Conservation (phyloP, 1,139 yeast genomes). For the Blastobotrys ciferrii region DNA sequence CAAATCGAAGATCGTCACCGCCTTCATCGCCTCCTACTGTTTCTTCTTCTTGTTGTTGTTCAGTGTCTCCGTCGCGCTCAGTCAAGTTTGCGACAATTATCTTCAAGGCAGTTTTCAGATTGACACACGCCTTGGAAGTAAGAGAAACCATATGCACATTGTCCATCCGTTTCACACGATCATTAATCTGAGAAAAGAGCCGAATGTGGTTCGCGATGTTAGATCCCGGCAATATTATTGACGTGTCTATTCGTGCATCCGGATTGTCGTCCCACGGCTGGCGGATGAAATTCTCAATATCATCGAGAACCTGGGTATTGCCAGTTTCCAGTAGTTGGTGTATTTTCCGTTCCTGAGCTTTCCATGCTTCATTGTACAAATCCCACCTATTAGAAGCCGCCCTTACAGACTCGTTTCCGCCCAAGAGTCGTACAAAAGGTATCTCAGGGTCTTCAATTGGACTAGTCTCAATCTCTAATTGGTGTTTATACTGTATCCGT, state of each 20-base stretch:
- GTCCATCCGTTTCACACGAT: conserved; percentile 18
- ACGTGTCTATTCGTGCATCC: conserved; percentile 30
- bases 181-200: conserved; percentile 31
- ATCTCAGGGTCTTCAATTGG: conserved; percentile 17
- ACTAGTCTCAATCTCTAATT: conserved; percentile 3
- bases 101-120: conserved; percentile 38
- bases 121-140: conserved; percentile 38
- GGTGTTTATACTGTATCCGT: neutral
- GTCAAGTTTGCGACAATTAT: conserved; percentile 37
- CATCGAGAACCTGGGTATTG: conserved; percentile 26
- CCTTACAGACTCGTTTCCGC: conserved; percentile 38
- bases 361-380: conserved; percentile 35
- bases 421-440: conserved; percentile 41
- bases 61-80: conserved; percentile 20
- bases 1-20: conserved; percentile 23
- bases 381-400: conserved; percentile 38
- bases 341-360: conserved; percentile 24
- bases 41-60: conserved; percentile 14
- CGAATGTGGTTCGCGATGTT: conserved; percentile 37
- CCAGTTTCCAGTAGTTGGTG: conserved; percentile 25
- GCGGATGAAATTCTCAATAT: conserved; percentile 26
- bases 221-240: conserved; percentile 36
- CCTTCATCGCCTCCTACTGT: conserved; percentile 18
- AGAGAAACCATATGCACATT: conserved; percentile 29
- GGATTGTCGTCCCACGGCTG: conserved; percentile 25